Evolutionary conservation across 352 stramenopile species (phyloP), one percentile per base, ranked within the genome.

Genomic region (Phytopythium kandeliae): DNA sequence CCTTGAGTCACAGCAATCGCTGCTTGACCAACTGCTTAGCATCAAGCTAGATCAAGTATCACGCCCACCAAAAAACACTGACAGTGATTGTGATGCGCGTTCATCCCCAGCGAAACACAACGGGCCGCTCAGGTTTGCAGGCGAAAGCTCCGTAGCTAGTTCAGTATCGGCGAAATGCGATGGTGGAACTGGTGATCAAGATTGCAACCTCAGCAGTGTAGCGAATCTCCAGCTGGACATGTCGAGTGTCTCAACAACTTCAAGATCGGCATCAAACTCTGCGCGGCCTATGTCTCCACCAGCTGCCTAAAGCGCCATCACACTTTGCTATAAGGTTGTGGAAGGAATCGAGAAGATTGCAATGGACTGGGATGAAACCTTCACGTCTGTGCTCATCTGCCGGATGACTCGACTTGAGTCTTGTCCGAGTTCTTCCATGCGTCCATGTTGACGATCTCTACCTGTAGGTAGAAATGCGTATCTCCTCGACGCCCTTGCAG

Each of bases 371-470:
- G n/a, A n/a, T n/a, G n/a, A n/a, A n/a, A n/a, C n/a, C n/a, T n/a
- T n/a, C n/a, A n/a, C n/a, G n/a, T n/a, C n/a, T n/a, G n/a, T n/a
- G n/a, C n/a, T n/a, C n/a, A n/a, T n/a, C n/a, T n/a, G n/a, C n/a
- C n/a, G n/a, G n/a, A n/a, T n/a, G n/a, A n/a, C 28, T 31, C 28
- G 9, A 15, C 31, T 10, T 35, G 35, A 40, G 19, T 2, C 34
- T 54, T 62, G 33, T 17, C 34, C 24, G 58, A 55, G 19, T 57
- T 65, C 52, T 65, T 71, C 72, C 72, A 80, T 40, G 58, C 62
- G 17, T 76, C 67, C 33, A 77, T 63, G 21, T 70, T 62, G 38
- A 69, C 78, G 25, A 78, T 53, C 43, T 84, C 67, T 19, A 84
- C 60, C 50, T 84, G 64, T 34, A 78, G 54, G 19, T 71, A 80